Conservation (phyloP, 2,329 filamentous ascomycete species). For the Calonectria honghensis region DNA sequence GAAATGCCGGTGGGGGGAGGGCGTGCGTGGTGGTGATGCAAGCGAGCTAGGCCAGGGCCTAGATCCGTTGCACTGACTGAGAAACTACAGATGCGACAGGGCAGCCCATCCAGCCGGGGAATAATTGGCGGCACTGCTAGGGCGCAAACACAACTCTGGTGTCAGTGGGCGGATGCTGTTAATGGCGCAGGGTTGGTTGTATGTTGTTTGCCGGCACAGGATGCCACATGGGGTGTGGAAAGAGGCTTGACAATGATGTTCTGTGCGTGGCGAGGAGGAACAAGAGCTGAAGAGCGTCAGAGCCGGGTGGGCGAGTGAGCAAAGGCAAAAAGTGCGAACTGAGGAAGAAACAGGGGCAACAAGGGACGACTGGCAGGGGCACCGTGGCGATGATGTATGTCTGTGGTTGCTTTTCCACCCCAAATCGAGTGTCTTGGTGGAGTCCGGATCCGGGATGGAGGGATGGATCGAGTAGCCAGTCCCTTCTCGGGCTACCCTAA, state of each 20-base stretch:
- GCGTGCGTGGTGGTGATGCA: slow-evolving; percentile 57
- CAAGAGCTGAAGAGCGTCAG: slow-evolving; percentile 24
- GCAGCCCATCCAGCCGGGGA: slow-evolving; percentile 30
- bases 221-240: slow-evolving; percentile 32
- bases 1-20: slow-evolving; percentile 56
- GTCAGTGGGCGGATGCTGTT: slow-evolving; percentile 15
- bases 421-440: slow-evolving; percentile 58
- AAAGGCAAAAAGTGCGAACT: slow-evolving; percentile 42
- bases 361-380: slow-evolving; percentile 54
- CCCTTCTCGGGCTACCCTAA: slow-evolving; percentile 49
- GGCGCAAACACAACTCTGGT: slow-evolving; percentile 18
- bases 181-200: slow-evolving; percentile 29
- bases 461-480: slow-evolving; percentile 54
- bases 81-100: slow-evolving; percentile 40
- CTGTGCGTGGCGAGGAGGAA: slow-evolving; percentile 30
- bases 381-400: slow-evolving; percentile 59
- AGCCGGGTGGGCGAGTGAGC: slow-evolving; percentile 30
- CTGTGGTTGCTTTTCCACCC: slow-evolving; percentile 58
- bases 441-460: slow-evolving; percentile 61
- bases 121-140: slow-evolving; percentile 10
- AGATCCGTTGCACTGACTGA: slow-evolving; percentile 54
- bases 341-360: slow-evolving; percentile 53
- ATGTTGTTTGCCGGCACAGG: slow-evolving; percentile 10
- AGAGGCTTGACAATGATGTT: slow-evolving; percentile 33
- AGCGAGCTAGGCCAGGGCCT: slow-evolving; percentile 56